Evolutionary conservation across 2,329 filamentous ascomycete species (phyloP).

Genomic region (Akanthomyces dipterigenus): DNA sequence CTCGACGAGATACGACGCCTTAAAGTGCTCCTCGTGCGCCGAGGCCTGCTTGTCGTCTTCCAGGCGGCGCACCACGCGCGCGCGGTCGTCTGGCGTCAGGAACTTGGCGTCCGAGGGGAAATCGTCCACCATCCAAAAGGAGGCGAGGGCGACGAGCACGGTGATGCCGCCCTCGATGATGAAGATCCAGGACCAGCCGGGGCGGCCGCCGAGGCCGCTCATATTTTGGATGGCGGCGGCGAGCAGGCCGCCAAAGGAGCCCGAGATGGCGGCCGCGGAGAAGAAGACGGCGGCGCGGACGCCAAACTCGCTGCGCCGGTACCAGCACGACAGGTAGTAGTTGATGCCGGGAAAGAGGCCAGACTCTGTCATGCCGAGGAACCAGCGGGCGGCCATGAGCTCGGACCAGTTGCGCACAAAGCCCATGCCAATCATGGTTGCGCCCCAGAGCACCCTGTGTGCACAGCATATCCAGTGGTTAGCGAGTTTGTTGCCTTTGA

Average conservation of each 20-base stretch:
- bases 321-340: constrained; percentile 82
- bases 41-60: constrained; percentile 65
- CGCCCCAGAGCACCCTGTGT: constrained; percentile 55
- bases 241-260: constrained; percentile 69
- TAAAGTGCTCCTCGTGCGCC: constrained; percentile 70
- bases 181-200: constrained; percentile 61
- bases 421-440: constrained; percentile 63
- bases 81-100: constrained; percentile 61
- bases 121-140: constrained; percentile 75
- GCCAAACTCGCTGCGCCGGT: constrained; percentile 70
- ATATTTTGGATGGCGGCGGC: constrained; percentile 66
- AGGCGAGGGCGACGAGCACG: constrained; percentile 57
- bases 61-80: constrained; percentile 64
- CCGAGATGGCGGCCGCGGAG: constrained; percentile 71
- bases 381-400: constrained; percentile 61
- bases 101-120: constrained; percentile 74
- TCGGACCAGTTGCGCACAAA: constrained; percentile 57
- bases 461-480: background rate
- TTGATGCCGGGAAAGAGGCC: constrained; percentile 72
- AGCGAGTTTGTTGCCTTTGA: background rate
- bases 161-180: constrained; percentile 66
- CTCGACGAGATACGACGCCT: constrained; percentile 63
- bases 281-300: constrained; percentile 79
- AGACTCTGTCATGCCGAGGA: constrained; percentile 67
- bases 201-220: constrained; percentile 51